Evolutionary conservation across 441 rosid genomes (phyloP), one percentile per base, ranked within the genome.

Genomic region (Gossypium lobatum): DNA sequence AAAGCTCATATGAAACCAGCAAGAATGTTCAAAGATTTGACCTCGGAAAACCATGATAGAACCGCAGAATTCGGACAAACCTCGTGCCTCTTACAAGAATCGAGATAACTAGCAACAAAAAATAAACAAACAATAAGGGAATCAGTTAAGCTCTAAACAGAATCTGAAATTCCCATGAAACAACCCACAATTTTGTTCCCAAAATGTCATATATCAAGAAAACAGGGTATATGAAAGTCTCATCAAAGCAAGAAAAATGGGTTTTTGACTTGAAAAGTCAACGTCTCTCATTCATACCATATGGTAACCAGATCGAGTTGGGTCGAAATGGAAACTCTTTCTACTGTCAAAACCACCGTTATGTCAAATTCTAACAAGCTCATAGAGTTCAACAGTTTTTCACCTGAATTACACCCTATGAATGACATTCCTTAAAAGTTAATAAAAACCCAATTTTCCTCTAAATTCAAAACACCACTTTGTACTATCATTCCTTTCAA

Each of bases 41-140:
- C 91, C 88, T 87, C 76, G 2, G 73, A 76, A 72, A 87, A 78
- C 81, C 83, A 87, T 6, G 86, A 81, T 16, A 78, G 6, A 14
- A 84, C 79, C 20, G 70, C 66, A 61, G 82, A 62, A 54, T 78
- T 87, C 21, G 86, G 86, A 28, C 5, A 78, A 74, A 72, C 78
- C 1, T 57, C 76, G 60, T 80, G 84, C 78, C 65, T 82, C 74
- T 71, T 76, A 80, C 91, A 87, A 66, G 77, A 85, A 72, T 79
- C 79, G 60, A 73, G 71, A 55, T 85, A 87, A 80, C 91, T 87
- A 37, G 25, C 58, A 73, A 76, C 80, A 57, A 52, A 21, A 53
- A 48, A 70, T 5, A 31, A 4, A 5, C 37, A 31, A 70, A 55
- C 34, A 70, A 54, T 14, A 61, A 52, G 17, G 39, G 25, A 34